Evolutionary conservation across 805 yeast species (phyloP).

Genomic region (Yamadazyma paraphyllophila): DNA sequence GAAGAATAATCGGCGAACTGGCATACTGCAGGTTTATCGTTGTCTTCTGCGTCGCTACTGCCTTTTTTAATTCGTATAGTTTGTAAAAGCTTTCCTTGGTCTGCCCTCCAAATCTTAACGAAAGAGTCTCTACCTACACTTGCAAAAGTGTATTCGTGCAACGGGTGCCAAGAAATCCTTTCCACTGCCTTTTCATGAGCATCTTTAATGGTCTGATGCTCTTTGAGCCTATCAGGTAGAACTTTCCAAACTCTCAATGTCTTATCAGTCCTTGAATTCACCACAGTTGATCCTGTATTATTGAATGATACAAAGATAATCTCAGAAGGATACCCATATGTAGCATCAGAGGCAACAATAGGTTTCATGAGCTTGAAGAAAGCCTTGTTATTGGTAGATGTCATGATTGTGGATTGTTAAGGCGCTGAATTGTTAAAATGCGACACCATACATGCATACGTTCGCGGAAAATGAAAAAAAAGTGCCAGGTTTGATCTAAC

Average conservation of each 20-base stretch:
- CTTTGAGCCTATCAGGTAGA: slow-evolving; percentile 24
- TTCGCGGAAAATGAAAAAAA: not conserved
- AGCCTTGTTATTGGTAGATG: not conserved
- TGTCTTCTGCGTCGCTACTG: slow-evolving; percentile 3
- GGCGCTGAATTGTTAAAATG: not conserved
- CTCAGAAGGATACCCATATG: slow-evolving; percentile 20
- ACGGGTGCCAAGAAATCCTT: slow-evolving; percentile 50
- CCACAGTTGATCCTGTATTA: slow-evolving; percentile 40
- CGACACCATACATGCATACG: not conserved
- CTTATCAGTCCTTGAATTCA: slow-evolving; percentile 42
- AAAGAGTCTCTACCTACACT: slow-evolving; percentile 48
- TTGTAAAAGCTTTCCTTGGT: slow-evolving; percentile 29
- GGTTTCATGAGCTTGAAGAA: slow-evolving; percentile 24
- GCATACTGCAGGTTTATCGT: slow-evolving; percentile 6
- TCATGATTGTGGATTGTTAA: not conserved
- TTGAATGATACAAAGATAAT: slow-evolving; percentile 40
- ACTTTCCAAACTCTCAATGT: slow-evolving; percentile 42
- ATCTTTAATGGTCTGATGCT: slow-evolving; percentile 39
- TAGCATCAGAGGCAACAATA: slow-evolving; percentile 7
- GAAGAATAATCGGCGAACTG: slow-evolving; percentile 38
- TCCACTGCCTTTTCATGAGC: slow-evolving; percentile 42
- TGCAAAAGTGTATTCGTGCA: slow-evolving; percentile 43
- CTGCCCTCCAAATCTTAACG: slow-evolving; percentile 47
- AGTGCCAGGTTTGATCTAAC: not conserved
- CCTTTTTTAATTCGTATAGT: slow-evolving; percentile 26